A percentile compares a stretch with the other conserved stretches of the same genome.
phyloP scores from a whole-genome alignment of 176 grass and related monocot genomes.

The Stipa capillata region DNA sequence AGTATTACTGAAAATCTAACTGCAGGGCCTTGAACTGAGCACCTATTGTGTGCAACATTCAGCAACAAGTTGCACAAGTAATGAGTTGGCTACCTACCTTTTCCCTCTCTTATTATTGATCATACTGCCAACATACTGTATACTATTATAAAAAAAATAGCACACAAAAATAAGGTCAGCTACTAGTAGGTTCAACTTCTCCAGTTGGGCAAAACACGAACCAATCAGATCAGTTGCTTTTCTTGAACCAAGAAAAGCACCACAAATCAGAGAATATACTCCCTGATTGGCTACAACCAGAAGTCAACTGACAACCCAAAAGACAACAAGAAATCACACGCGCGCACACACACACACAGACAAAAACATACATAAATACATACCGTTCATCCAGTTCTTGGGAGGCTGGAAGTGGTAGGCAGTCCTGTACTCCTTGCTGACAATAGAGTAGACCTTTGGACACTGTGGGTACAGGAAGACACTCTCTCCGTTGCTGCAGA shows the following conservation, averaged over 20 bases:
- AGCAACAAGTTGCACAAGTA: conserved; percentile 15
- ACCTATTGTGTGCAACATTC: not conserved
- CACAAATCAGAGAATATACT: not conserved
- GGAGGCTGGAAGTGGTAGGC: conserved; percentile 73
- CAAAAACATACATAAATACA: too few relatives aligned
- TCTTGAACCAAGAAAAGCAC: conserved; percentile 1
- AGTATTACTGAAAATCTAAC: not conserved
- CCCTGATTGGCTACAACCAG: not conserved
- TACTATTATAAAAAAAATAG: not conserved
- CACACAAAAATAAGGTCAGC: not conserved
- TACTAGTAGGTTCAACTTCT: not conserved
- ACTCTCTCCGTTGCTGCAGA: conserved; percentile 28
- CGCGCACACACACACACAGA: too few relatives aligned
- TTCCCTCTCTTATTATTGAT: not conserved
- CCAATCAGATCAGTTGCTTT: not conserved
- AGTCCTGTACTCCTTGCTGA: conserved; percentile 53
- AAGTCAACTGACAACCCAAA: not conserved
- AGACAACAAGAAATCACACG: too few relatives aligned
- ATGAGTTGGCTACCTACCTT: conserved; percentile 20
- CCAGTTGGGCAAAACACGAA: not conserved
- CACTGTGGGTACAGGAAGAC: conserved; percentile 54
- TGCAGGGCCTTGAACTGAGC: not conserved
- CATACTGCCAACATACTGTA: too few relatives aligned
- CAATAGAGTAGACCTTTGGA: conserved; percentile 50
- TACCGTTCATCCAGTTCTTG: conserved; percentile 82